Base-by-base conservation (phyloP, 2,329 filamentous ascomycete species). In the Didymella keratinophila region DNA sequence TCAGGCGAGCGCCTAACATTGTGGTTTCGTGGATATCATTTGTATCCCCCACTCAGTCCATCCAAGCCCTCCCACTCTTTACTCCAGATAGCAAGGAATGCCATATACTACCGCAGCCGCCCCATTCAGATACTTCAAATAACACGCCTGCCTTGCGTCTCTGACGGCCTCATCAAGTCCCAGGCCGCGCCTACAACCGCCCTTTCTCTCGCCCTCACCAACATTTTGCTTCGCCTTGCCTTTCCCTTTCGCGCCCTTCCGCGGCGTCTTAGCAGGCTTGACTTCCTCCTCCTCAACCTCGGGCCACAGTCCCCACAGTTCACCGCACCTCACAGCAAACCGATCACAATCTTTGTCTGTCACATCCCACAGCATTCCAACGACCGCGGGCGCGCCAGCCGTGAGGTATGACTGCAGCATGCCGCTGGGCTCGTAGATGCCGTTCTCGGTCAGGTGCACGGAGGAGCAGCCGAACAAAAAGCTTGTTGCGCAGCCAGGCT, bases 281-380 rank as follows among this genome's bases (percentile, higher is more conserved):
- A 65, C 64, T 3, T 46, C 46, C 2, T 70, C 67, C 20, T 67
- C 66, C 47, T 76, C 63, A 76, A 43, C 81, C 81, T 78, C 71
- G 76, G 57, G 83, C 83, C 76, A 80, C 7, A 99, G 76, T 0
- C 95, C 95, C 95, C 95, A 99, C 68, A 89, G 84, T 73, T 95
- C 90, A 74, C 97, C 90, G 2, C 90, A 82, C 25, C 85, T 83
- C 32, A 89, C 87, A 0, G 93, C 91, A 76, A 97, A 96, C 18
- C 93, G 90, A 79, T 99, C 96, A 75, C 97, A 97, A 76, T 99
- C 95, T 70, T 91, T 91, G 75, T 99, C 95, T 10, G 95, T 99
- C 48, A 99, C 95, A 76, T 99, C 95, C 95, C 95, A 99, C 36
- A 99, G 82, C 16, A 93, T 97, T 44, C 93, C 95, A 2, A 98